Percentiles rank a stretch among this genome's conserved stretches.
These are phyloP conservation scores for Aspergillus unguis DNA, from an alignment of 2,329 filamentous ascomycete genomes.

Conservation along the genomic window DNA sequence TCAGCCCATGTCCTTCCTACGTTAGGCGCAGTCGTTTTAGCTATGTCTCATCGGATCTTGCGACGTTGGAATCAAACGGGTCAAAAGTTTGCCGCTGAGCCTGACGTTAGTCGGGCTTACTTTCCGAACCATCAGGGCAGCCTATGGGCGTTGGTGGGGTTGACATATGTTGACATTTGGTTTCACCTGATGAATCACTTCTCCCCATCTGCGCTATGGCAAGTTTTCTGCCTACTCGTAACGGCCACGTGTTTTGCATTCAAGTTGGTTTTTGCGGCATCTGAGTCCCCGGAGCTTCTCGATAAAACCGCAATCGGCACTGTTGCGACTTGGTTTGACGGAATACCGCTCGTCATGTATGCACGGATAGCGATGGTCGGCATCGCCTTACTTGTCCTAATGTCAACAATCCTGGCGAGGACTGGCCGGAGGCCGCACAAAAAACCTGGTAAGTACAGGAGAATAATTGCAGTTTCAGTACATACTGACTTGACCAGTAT, in stretches of 20 bases:
- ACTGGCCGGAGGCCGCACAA: constrained; percentile 1
- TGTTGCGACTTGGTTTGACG: constrained; percentile 38
- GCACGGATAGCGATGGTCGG: constrained; percentile 51
- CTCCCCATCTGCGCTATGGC: constrained; percentile 25
- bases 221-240: constrained; percentile 39
- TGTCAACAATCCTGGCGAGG: constrained; percentile 20
- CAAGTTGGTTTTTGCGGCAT: constrained; percentile 82
- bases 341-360: constrained; percentile 48
- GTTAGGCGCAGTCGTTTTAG: constrained; percentile 45
- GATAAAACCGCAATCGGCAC: constrained; percentile 31
- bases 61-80: constrained; percentile 95
- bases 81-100: constrained; percentile 88
- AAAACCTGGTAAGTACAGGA: constrained; percentile 18
- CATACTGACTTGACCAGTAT: constrained; percentile 17
- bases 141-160: constrained; percentile 71
- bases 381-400: constrained; percentile 34
- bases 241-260: constrained; percentile 67
- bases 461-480: not conserved
- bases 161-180: constrained; percentile 64
- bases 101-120: constrained; percentile 76
- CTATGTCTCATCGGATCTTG: constrained; percentile 63
- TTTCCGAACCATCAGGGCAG: constrained; percentile 61
- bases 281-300: constrained; percentile 83
- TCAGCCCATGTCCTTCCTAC: constrained; percentile 9
- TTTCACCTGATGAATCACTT: constrained; percentile 39